Base-by-base conservation (phyloP, 495 filamentous ascomycete species). In the Aspergillus conjunctus region DNA sequence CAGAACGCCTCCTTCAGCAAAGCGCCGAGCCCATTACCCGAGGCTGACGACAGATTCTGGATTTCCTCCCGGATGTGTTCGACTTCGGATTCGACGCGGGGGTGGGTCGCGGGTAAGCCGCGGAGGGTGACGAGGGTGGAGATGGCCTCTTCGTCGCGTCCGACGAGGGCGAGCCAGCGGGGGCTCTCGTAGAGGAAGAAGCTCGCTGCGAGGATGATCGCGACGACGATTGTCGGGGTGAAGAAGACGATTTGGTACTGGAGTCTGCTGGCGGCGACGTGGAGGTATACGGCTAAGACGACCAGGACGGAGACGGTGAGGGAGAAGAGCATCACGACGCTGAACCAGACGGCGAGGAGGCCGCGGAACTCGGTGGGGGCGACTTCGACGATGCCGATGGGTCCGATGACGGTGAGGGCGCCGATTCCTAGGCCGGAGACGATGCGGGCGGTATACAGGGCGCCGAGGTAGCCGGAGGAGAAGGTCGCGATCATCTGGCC, bases 131-230 rank as follows among this genome's bases (percentile, higher is more conserved):
- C 61, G 15, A 78, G 62, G 14, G 63, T 59, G 17, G 61, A 26
- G 1, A 68, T 51, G 4, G 73, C 73, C 45, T 75, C 66, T 15
- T 70, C 67, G 15, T 71, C 41, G 3, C 70, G 61, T 18, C 59
- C 59, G 10, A 54, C 32, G 52, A 68, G 39, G 15, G 69, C 37
- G n/a, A 75, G 56, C 67, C 66, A 75, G 9, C 75, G 64, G 6
- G 75, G 75, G 0, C 72, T 75, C 44, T 87, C 82, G 9, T 43
- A 26, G 18, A 68, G 11, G 31, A 61, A 66, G 41, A 68, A 68
- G 21, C 63, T 68, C 10, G 52, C 60, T 0, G 53, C 17, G 17
- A 68, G 51, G 22, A 45, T 55, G 0, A 68, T 31, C 12, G 37
- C 18, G 46, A 68, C 45, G 20, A 65, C 63, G 8, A 68, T 60